Conservation (phyloP, 352 stramenopile species). For the Pilasporangium apinafurcum region DNA sequence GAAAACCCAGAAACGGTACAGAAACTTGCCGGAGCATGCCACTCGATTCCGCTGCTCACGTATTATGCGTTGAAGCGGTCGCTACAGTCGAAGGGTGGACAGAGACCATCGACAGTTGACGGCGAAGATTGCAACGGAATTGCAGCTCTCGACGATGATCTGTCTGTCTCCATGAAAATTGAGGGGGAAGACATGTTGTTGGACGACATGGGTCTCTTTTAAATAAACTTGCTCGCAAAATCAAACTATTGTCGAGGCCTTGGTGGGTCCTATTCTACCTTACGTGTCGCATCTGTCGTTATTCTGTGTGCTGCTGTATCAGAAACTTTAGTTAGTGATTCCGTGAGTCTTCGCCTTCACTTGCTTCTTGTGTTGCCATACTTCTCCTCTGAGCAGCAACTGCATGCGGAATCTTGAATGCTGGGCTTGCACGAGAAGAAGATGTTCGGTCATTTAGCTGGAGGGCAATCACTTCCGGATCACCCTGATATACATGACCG, state of each 20-base stretch:
- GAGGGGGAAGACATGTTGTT: slow-evolving; percentile 79
- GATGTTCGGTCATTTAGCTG: slow-evolving; percentile 37
- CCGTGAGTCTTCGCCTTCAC: too few relatives aligned
- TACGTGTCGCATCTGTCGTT: too few relatives aligned
- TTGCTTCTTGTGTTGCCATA: too few relatives aligned
- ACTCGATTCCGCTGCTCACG: slow-evolving; percentile 74
- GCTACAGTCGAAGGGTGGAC: slow-evolving; percentile 32
- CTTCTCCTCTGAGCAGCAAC: too few relatives aligned
- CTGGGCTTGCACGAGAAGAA: slow-evolving; percentile 23
- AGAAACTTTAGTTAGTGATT: too few relatives aligned
- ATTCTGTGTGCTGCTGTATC: too few relatives aligned
- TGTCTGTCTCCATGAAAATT: slow-evolving; percentile 76
- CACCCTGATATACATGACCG: slow-evolving; percentile 76
- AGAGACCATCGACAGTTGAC: slow-evolving; percentile 13
- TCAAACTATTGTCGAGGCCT: too few relatives aligned
- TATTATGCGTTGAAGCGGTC: slow-evolving; percentile 70
- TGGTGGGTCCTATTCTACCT: too few relatives aligned
- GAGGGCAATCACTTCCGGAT: slow-evolving; percentile 46
- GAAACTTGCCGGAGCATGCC: slow-evolving; percentile 43
- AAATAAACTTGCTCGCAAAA: too few relatives aligned
- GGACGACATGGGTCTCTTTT: slow-evolving; percentile 86
- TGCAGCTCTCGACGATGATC: slow-evolving; percentile 59
- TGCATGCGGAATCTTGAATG: slow-evolving; percentile 40
- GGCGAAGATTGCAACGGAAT: slow-evolving; percentile 75
- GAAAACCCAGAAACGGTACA: slow-evolving; percentile 38